These are phyloP conservation scores for Saposhnikovia divaricata DNA, from an alignment of 129 eudicot genomes.

Conservation along the genomic window DNA sequence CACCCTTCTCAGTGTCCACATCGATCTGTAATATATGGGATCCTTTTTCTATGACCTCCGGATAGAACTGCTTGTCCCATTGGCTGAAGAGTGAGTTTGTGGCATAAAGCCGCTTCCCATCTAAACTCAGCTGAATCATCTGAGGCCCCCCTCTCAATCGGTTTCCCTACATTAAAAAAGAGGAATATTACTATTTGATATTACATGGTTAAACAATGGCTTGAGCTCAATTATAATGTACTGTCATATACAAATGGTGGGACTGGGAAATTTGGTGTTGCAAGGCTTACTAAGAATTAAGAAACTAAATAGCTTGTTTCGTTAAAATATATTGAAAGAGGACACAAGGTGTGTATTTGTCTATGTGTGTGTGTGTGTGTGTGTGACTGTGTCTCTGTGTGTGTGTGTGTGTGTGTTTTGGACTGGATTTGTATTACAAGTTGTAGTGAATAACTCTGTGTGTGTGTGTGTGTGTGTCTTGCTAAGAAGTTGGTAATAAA, in stretches of 20 bases:
- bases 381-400: too few species aligned
- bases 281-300: too few species aligned
- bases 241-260: not conserved
- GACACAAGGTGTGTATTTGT: too few species aligned
- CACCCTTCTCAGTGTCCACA: slow-evolving; percentile 77
- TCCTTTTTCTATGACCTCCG: slow-evolving; percentile 79
- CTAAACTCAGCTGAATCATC: slow-evolving; percentile 92
- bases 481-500: too few species aligned
- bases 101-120: slow-evolving; percentile 78
- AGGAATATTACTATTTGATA: not conserved
- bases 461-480: too few species aligned
- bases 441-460: too few species aligned
- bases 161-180: slow-evolving; percentile 48
- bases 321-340: too few species aligned
- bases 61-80: slow-evolving; percentile 93
- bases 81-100: slow-evolving; percentile 90
- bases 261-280: too few species aligned
- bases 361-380: too few species aligned
- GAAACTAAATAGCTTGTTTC: too few species aligned
- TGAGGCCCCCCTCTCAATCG: slow-evolving; percentile 90
- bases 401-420: too few species aligned
- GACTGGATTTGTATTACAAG: too few species aligned
- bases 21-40: slow-evolving; percentile 86
- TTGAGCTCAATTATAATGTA: not conserved
- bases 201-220: not conserved